phyloP scores from a whole-genome alignment of 306 rosid species.

The Psophocarpus tetragonolobus region DNA sequence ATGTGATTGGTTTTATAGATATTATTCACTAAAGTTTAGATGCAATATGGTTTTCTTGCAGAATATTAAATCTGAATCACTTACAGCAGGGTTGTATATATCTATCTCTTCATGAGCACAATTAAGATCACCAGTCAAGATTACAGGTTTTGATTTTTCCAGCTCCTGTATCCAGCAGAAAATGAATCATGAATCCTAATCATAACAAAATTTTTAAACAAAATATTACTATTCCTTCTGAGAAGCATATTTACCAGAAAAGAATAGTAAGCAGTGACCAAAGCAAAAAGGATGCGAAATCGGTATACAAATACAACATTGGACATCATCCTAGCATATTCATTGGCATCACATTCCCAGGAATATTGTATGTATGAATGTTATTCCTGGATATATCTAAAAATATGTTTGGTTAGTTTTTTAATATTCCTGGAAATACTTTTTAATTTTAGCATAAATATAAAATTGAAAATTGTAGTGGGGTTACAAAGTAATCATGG shows the following conservation, averaged over 20 bases:
- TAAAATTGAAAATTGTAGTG: too few species aligned
- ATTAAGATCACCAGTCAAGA: conserved; percentile 94
- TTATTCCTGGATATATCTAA: too few species aligned
- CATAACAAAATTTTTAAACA: not conserved
- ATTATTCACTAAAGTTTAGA: not conserved
- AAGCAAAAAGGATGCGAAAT: not conserved
- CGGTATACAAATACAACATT: conserved; percentile 20
- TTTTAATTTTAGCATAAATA: too few species aligned
- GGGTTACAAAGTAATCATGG: too few species aligned
- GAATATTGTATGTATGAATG: too few species aligned
- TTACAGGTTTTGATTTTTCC: conserved; percentile 87
- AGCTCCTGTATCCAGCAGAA: conserved; percentile 69
- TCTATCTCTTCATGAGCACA: conserved; percentile 99
- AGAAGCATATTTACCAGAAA: not conserved
- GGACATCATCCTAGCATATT: conserved; percentile 4
- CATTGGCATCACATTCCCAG: too few species aligned
- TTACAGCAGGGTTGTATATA: conserved; percentile 86
- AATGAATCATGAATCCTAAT: conserved; percentile 19
- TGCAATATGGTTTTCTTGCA: not conserved
- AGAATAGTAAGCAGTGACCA: not conserved
- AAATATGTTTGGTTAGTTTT: too few species aligned
- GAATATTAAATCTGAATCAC: conserved; percentile 38
- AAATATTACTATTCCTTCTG: not conserved
- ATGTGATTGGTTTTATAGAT: not conserved
- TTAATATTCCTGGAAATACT: too few species aligned